phyloP scores from a whole-genome alignment of 805 yeast species.

The Spathaspora passalidarum region DNA sequence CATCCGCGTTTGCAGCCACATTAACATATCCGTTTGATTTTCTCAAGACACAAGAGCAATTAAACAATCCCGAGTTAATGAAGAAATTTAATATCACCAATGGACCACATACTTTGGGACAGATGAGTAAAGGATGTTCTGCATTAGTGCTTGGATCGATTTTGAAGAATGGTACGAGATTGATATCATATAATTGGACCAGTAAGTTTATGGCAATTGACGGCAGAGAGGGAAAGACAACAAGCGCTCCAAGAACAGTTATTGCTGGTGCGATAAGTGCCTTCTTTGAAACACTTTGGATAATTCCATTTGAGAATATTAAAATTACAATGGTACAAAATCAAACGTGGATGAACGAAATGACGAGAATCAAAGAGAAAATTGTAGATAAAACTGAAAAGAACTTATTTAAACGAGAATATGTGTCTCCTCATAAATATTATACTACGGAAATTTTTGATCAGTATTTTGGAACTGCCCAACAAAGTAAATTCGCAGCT shows the following conservation, averaged over 20 bases:
- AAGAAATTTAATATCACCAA: slow-evolving; percentile 31
- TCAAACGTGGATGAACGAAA: slow-evolving; percentile 33
- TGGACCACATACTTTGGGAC: slow-evolving; percentile 30
- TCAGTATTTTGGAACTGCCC: slow-evolving; percentile 19
- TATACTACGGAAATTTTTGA: slow-evolving; percentile 31
- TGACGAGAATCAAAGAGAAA: slow-evolving; percentile 15
- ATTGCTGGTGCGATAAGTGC: slow-evolving; percentile 87
- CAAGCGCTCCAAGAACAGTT: slow-evolving; percentile 76
- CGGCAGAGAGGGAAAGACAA: slow-evolving; percentile 45
- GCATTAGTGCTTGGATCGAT: slow-evolving; percentile 75
- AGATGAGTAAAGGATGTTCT: slow-evolving; percentile 58
- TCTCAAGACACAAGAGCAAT: slow-evolving; percentile 61
- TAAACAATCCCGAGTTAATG: slow-evolving; percentile 43
- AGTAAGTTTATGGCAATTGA: slow-evolving; percentile 62
- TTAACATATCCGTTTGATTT: slow-evolving; percentile 72
- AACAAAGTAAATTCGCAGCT: slow-evolving; percentile 5
- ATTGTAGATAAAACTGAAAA: slow-evolving; percentile 13
- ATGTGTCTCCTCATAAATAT: slow-evolving; percentile 42
- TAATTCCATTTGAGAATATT: slow-evolving; percentile 88
- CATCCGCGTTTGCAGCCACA: slow-evolving; percentile 62
- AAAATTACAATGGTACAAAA: slow-evolving; percentile 80
- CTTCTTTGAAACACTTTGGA: slow-evolving; percentile 71
- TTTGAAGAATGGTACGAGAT: slow-evolving; percentile 68
- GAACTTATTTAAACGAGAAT: slow-evolving; percentile 27
- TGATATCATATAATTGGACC: slow-evolving; percentile 71